Base-by-base conservation (phyloP, 1,139 yeast genomes). In the Yamadazyma diospyri region DNA sequence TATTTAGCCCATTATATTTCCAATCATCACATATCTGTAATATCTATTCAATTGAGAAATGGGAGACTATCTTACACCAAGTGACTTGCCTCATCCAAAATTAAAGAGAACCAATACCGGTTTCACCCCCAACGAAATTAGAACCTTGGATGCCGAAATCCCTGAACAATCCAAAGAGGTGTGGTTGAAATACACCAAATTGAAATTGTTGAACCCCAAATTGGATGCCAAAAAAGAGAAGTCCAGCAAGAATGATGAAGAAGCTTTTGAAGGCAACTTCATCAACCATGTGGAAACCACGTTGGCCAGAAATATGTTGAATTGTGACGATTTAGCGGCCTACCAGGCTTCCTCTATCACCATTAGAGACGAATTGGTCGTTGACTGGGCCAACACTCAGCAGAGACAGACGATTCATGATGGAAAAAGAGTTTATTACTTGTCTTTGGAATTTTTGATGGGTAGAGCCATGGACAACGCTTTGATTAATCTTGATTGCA, bases 401-500 rank as follows among this genome's bases (percentile, higher is more conserved):
- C 96, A 88, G 59, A 73, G 77, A 47, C 94, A 86, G 58, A 86
- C 97, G 13, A 60, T 83, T 35, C 78, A 78, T 47, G 95, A 85
- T 55, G 87, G 86, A 34, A 89, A 89, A 62, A 69, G 97, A 44
- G 81, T 88, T 28, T 89, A 89, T 61, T 89, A 88, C 56, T 61
- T 88, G 42, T 84, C 95, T 3, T 69, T 89, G 47, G 97, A 89
- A 61, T 89, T 87, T 56, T 68, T 89, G 45, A 87, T 89, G 95
- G 97, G 97, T 29, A 76, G 95, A 50, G 96, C 97, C 31, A 71
- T 89, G 73, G 97, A 89, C 61, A 89, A 88, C 57, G 96, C 97
- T 25, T 66, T 89, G 64, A 83, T 87, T 59, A 89, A 89, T 59
- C 72, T 85, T 50, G 58, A 61, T 36, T 55, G 55, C 43, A 78